Conservation (phyloP, 352 stramenopile genomes). For the Phytophthora litchii region DNA sequence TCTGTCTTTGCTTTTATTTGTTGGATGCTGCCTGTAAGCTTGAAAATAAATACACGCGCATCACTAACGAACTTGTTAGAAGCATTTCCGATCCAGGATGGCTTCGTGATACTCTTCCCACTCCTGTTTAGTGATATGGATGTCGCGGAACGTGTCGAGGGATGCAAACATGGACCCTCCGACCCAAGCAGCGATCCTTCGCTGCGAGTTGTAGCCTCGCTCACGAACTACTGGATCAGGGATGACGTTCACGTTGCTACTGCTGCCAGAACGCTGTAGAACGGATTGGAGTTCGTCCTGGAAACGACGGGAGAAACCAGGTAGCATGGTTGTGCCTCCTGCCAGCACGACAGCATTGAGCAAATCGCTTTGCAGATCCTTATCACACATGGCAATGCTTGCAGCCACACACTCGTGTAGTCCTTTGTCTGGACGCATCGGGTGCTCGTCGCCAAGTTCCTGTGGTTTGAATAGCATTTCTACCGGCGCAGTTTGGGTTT, state of each 20-base stretch:
- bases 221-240: slow-evolving; percentile 80
- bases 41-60: slow-evolving; percentile 30
- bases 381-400: slow-evolving; percentile 90
- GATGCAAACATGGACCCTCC: slow-evolving; percentile 91
- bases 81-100: slow-evolving; percentile 87
- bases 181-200: slow-evolving; percentile 88
- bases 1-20: slow-evolving; percentile 29
- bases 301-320: slow-evolving; percentile 83
- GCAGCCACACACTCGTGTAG: slow-evolving; percentile 86
- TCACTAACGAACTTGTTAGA: slow-evolving; percentile 36
- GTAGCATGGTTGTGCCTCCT: slow-evolving; percentile 86
- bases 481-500: slow-evolving; percentile 69
- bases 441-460: slow-evolving; percentile 94
- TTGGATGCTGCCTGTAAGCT: slow-evolving; percentile 25
- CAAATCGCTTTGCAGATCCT: slow-evolving; percentile 84
- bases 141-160: slow-evolving; percentile 86
- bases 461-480: slow-evolving; percentile 88
- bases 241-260: slow-evolving; percentile 59
- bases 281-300: slow-evolving; percentile 62
- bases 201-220: slow-evolving; percentile 87
- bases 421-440: slow-evolving; percentile 54
- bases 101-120: slow-evolving; percentile 91
- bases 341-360: slow-evolving; percentile 78
- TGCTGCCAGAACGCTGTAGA: slow-evolving; percentile 23
- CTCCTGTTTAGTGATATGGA: slow-evolving; percentile 89